These are phyloP conservation scores for Fusarium chuoi DNA, from an alignment of 2,329 filamentous ascomycete species.

Conservation along the genomic window DNA sequence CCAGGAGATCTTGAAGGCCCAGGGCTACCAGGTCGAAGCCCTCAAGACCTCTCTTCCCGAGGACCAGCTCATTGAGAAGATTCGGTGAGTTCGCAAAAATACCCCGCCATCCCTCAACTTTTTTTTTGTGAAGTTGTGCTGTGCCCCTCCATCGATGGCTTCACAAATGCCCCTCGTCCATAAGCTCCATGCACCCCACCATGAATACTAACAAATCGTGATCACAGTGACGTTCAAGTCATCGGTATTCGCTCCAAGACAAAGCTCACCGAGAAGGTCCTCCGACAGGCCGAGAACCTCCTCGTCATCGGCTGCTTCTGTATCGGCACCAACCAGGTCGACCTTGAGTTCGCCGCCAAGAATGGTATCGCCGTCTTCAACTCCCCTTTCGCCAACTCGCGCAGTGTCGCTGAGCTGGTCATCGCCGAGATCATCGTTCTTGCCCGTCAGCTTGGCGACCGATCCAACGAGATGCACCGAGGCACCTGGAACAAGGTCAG, in stretches of 20 bases:
- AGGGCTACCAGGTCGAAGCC: constrained; percentile 96
- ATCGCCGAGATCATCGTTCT: constrained; percentile 93
- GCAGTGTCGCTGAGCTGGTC: constrained; percentile 94
- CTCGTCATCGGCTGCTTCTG: constrained; percentile 98
- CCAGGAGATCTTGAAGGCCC: constrained; percentile 79
- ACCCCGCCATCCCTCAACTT: constrained; percentile 29
- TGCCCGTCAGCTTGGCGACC: constrained; percentile 91
- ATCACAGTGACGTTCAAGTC: constrained; percentile 85
- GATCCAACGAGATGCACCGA: constrained; percentile 91
- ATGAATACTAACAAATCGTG: constrained; percentile 29
- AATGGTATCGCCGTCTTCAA: constrained; percentile 98
- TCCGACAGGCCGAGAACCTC: constrained; percentile 90
- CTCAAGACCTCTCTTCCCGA: constrained; percentile 91
- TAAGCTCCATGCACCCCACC: constrained; percentile 8
- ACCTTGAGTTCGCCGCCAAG: constrained; percentile 82
- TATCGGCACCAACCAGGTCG: constrained; percentile 96
- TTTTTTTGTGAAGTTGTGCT: constrained; percentile 22
- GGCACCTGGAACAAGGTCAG: constrained; percentile 99
- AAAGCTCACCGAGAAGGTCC: constrained; percentile 85
- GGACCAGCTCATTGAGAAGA: constrained; percentile 96
- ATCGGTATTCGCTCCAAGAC: constrained; percentile 99
- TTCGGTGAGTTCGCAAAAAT: constrained; percentile 68
- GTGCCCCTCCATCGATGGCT: constrained; percentile 28
- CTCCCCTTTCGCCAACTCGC: constrained; percentile 97
- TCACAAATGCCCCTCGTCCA: constrained; percentile 20